These are phyloP conservation scores for Irpex sp. DNA, from an alignment of 1,284 basidiomycete species.

Conservation along the genomic window DNA sequence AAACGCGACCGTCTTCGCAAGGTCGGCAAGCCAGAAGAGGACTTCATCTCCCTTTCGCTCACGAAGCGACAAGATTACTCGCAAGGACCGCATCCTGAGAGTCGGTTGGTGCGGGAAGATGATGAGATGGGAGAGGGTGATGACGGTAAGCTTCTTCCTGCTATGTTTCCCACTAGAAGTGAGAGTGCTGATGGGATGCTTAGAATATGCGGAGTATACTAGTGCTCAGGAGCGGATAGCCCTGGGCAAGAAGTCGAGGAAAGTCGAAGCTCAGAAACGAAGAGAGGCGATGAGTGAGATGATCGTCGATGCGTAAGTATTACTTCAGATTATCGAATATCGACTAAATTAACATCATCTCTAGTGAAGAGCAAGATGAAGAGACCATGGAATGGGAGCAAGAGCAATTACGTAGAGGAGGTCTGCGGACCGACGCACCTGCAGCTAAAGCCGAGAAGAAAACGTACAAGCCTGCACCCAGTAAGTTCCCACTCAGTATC, in stretches of 20 bases:
- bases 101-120: constrained; percentile 80
- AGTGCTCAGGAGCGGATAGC: constrained; percentile 85
- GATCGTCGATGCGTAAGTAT: constrained; percentile 79
- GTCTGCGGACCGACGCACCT: constrained; percentile 36
- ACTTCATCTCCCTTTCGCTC: constrained; percentile 83
- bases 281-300: constrained; percentile 80
- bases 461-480: constrained; percentile 72
- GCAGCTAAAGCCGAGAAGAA: constrained; percentile 37
- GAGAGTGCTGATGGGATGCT: constrained; percentile 2
- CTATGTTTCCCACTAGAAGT: no score
- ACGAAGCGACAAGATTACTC: constrained; percentile 47
- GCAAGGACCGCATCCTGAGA: constrained; percentile 86
- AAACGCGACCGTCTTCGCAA: constrained; percentile 65
- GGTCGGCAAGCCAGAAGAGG: constrained; percentile 44
- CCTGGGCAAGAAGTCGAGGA: constrained; percentile 81
- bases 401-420: constrained; percentile 81
- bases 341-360: background rate
- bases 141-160: constrained; percentile 68
- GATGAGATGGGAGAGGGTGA: constrained; percentile 92
- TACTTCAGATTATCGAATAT: constrained; percentile 1
- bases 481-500: constrained; percentile 40
- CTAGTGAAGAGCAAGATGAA: constrained; percentile 81
- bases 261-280: constrained; percentile 67
- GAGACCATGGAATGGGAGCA: constrained; percentile 90
- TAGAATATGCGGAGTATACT: constrained; percentile 88